A percentile compares a stretch with the other conserved stretches of the same genome.
These are phyloP conservation scores for Taphrina pruni DNA, from an alignment of 1,139 yeast genomes.

Conservation along the genomic window DNA sequence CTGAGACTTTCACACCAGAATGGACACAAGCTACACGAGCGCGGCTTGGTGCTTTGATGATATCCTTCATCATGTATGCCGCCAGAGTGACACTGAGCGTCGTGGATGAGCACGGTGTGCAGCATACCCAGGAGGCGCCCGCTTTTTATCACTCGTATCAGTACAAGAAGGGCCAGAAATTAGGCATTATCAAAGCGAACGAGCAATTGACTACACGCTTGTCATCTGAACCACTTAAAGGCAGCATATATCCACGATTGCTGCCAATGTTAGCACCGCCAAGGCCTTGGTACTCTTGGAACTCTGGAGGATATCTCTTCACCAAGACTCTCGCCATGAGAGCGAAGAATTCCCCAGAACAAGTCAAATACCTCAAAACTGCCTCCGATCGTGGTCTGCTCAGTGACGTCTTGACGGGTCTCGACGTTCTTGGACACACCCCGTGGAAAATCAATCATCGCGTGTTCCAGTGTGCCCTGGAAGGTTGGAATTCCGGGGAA, in stretches of 20 bases:
- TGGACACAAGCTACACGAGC: slow-evolving; percentile 77
- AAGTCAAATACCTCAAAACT: slow-evolving; percentile 81
- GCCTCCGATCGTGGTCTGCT: slow-evolving; percentile 75
- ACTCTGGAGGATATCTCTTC: slow-evolving; percentile 82
- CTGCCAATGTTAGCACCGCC: slow-evolving; percentile 94
- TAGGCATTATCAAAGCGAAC: slow-evolving; percentile 84
- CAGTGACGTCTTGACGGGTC: slow-evolving; percentile 72
- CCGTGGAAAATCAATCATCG: slow-evolving; percentile 89
- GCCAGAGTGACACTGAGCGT: slow-evolving; percentile 82
- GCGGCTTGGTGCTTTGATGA: slow-evolving; percentile 79
- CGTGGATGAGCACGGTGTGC: slow-evolving; percentile 76
- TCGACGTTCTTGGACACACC: slow-evolving; percentile 85
- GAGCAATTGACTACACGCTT: slow-evolving; percentile 68
- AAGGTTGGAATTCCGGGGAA: slow-evolving; percentile 86
- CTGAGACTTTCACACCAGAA: slow-evolving; percentile 50
- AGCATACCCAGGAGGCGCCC: slow-evolving; percentile 75
- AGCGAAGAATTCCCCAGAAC: slow-evolving; percentile 87
- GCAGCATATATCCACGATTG: slow-evolving; percentile 81
- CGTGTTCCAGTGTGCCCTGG: slow-evolving; percentile 70
- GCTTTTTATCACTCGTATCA: slow-evolving; percentile 91
- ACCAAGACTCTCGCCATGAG: slow-evolving; percentile 70
- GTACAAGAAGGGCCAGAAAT: slow-evolving; percentile 73
- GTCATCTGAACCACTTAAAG: slow-evolving; percentile 69
- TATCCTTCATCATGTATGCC: slow-evolving; percentile 75
- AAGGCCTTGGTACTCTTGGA: slow-evolving; percentile 79